Base-by-base conservation (phyloP, 2,329 filamentous ascomycete genomes). In the Sclerotinia borealis region DNA sequence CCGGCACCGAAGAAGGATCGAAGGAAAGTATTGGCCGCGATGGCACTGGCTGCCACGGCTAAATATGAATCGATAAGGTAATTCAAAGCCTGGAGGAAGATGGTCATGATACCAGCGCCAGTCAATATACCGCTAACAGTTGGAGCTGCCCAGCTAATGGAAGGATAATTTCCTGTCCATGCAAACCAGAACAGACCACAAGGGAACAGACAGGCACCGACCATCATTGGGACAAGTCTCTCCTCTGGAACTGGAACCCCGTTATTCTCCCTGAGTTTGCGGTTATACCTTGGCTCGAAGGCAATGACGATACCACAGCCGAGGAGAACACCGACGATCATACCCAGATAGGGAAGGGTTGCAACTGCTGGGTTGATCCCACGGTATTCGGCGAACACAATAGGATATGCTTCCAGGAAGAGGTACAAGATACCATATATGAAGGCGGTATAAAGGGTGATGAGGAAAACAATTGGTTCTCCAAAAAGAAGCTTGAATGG, bases 251-350 rank as follows among this genome's bases (percentile, higher is more conserved):
- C 67, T 10, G 74, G 70, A 8, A 68, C 65, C 3, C 72, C 73
- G 17, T 64, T 54, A 22, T 76, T 68, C 29, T 70, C 68, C 41
- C 69, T 66, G 15, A 76, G 60, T 27, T 73, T 72, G 70, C 83
- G 81, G 70, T 84, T 82, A 75, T 93, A 93, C 73, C 80, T 79
- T 29, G 85, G 84, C 71, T 83, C 81, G 49, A 84, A 70, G 60
- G 90, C 78, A 66, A 93, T 86, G 51, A 81, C 80, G 8, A 79
- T 66, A 58, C 88, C 51, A 31, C 91, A 84, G 50, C 91, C 91
- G 9, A 80, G 70, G 60, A 95, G 84, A 86, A 96, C 91, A 61
- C 92, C 92, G 8, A 51, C 17, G 17, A 59, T 50, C 41, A 63
- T 37, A 25, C 43, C 41, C 6, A 63, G 8, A 34, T 49, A 63